Conservation (phyloP, 345 rosid genomes). For the Citrus medica region DNA sequence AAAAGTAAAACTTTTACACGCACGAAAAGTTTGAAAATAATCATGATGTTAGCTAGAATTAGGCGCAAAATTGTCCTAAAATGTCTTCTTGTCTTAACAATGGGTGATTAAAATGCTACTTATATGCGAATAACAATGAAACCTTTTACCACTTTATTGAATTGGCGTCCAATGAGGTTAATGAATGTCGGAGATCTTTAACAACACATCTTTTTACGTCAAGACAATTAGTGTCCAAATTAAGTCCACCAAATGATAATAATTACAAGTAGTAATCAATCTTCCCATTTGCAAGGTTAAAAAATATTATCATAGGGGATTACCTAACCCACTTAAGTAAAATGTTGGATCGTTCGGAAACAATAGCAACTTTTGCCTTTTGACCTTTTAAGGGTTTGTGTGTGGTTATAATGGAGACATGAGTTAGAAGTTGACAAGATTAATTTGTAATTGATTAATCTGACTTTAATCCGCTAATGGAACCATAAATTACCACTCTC, state of each 20-base stretch:
- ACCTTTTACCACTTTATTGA: not conserved
- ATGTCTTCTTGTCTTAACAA: slow-evolving; percentile 29
- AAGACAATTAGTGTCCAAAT: slow-evolving; percentile 4
- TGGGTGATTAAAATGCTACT: not conserved
- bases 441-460: slow-evolving; percentile 1
- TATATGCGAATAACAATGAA: not conserved
- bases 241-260: not conserved
- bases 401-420: slow-evolving; percentile 30
- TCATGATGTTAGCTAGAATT: not conserved
- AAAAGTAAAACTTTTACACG: not conserved
- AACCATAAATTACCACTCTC: not conserved
- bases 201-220: slow-evolving; percentile 1
- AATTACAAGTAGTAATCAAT: not conserved
- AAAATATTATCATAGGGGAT: not conserved
- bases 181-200: not conserved
- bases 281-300: no score
- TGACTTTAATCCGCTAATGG: not conserved
- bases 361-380: slow-evolving; percentile 32
- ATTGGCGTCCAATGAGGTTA: not conserved
- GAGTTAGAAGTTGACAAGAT: slow-evolving; percentile 18
- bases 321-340: slow-evolving; percentile 7
- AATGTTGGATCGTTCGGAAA: slow-evolving; percentile 28
- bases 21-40: not conserved
- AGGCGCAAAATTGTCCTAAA: not conserved
- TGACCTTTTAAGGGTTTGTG: slow-evolving; percentile 22